Conservation (phyloP, 2,329 filamentous ascomycete species). For the Gaeumannomyces sp. region DNA sequence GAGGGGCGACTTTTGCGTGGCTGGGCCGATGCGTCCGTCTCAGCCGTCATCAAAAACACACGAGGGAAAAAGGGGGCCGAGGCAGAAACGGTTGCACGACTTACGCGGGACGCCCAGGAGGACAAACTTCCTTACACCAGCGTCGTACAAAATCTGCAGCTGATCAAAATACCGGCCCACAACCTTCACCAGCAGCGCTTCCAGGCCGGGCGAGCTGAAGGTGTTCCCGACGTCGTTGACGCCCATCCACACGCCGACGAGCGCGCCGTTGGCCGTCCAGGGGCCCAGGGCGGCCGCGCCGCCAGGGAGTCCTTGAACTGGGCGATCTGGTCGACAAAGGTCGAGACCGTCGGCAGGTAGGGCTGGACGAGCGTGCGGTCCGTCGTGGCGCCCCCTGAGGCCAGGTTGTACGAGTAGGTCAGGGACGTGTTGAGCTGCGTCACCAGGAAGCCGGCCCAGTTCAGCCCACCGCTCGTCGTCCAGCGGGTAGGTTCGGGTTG, state of each 20-base stretch:
- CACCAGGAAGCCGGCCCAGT: slow-evolving; percentile 40
- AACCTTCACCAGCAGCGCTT: slow-evolving; percentile 30
- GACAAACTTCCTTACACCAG: slow-evolving; percentile 51
- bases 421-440: slow-evolving; percentile 34
- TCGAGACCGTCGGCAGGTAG: slow-evolving; percentile 40
- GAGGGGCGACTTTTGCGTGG: slow-evolving; percentile 33
- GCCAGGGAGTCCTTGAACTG: slow-evolving; percentile 31
- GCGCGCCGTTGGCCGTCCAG: slow-evolving; percentile 36
- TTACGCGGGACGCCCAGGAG: slow-evolving; percentile 50
- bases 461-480: slow-evolving; percentile 39
- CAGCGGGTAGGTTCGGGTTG: slow-evolving; percentile 49
- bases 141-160: slow-evolving; percentile 39
- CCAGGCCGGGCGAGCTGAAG: slow-evolving; percentile 33
- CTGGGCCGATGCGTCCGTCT: slow-evolving; percentile 16
- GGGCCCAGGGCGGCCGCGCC: slow-evolving; percentile 25
- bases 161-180: slow-evolving; percentile 37
- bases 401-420: slow-evolving; percentile 43
- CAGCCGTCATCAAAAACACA: too few relatives aligned
- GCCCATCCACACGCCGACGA: slow-evolving; percentile 47
- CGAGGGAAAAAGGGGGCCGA: too few relatives aligned
- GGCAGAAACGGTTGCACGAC: neutral
- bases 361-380: slow-evolving; percentile 42
- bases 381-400: slow-evolving; percentile 44
- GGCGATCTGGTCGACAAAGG: slow-evolving; percentile 45
- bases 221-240: slow-evolving; percentile 48